Evolutionary conservation across 768 basidiomycete species (phyloP).

Genomic region (Agaricus blazei): DNA sequence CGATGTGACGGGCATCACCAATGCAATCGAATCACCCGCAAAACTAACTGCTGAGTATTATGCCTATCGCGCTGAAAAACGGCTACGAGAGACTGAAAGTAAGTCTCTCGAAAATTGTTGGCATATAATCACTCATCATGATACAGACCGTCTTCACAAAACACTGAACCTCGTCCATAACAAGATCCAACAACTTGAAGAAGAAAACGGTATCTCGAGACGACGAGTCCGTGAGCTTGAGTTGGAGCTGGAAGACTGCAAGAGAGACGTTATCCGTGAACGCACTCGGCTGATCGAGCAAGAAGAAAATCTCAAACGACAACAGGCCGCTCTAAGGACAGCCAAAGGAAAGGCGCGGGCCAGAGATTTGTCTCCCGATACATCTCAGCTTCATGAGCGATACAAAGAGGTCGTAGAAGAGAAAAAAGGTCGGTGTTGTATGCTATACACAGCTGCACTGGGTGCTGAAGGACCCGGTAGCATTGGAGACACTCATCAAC

Average conservation of each 20-base stretch:
- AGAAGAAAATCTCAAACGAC: conserved; percentile 40
- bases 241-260: conserved; percentile 78
- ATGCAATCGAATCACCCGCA: conserved; percentile 70
- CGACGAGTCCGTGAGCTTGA: conserved; percentile 85
- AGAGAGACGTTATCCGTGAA: conserved; percentile 70
- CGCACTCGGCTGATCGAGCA: conserved; percentile 58
- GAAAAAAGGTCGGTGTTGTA: conserved; percentile 63
- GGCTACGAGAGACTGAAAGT: conserved; percentile 66
- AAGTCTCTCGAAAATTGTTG: conserved; percentile 7
- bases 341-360: conserved; percentile 35
- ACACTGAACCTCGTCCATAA: conserved; percentile 61
- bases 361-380: conserved; percentile 25
- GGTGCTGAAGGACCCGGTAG: conserved; percentile 29
- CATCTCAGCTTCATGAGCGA: conserved; percentile 37
- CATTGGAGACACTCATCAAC: conserved; percentile 73
- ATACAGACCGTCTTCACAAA: conserved; percentile 52
- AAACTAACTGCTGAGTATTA: conserved; percentile 49
- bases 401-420: conserved; percentile 82
- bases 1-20: conserved; percentile 81
- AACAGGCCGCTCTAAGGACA: conserved; percentile 23
- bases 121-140: not conserved
- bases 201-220: conserved; percentile 78
- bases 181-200: conserved; percentile 69
- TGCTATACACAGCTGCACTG: not conserved
- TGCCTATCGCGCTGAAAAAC: conserved; percentile 38